phyloP scores from a whole-genome alignment of 306 rosid species.

The Inga oerstediana region DNA sequence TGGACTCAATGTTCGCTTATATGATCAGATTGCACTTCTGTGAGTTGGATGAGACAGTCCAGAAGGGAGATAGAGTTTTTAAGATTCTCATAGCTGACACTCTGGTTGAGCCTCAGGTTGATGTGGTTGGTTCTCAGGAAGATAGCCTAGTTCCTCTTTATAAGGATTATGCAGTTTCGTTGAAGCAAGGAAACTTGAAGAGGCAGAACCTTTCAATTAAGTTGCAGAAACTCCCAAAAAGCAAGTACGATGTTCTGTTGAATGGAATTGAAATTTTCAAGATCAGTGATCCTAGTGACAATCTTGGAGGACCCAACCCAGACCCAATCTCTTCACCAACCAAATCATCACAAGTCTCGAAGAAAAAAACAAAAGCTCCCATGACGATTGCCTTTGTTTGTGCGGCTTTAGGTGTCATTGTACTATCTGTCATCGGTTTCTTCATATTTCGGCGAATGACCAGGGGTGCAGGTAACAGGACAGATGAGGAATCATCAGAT shows the following conservation, averaged over 20 bases:
- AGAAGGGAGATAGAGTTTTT: slow-evolving; percentile 15
- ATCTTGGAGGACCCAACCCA: slow-evolving; percentile 17
- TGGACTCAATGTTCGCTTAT: neutral
- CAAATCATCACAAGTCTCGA: neutral
- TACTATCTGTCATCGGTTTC: neutral
- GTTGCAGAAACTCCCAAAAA: neutral
- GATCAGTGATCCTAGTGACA: neutral
- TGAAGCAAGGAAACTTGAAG: neutral
- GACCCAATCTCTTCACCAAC: neutral
- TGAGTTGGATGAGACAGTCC: slow-evolving; percentile 1
- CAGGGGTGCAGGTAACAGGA: neutral
- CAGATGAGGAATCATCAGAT: neutral
- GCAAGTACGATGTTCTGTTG: neutral
- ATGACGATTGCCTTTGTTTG: neutral
- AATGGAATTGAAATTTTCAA: slow-evolving; percentile 28
- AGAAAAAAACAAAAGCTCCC: neutral
- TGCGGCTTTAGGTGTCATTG: neutral
- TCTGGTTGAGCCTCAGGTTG: neutral
- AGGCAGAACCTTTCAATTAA: slow-evolving; percentile 9
- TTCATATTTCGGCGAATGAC: slow-evolving; percentile 8
- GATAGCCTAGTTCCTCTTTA: neutral
- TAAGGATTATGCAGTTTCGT: slow-evolving; percentile 18
- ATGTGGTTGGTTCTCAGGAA: neutral
- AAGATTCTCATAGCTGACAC: slow-evolving; percentile 8
- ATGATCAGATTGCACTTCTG: slow-evolving; percentile 13